Conservation (phyloP, 176 grass and related monocot genomes). For the Oryza meridionalis region DNA sequence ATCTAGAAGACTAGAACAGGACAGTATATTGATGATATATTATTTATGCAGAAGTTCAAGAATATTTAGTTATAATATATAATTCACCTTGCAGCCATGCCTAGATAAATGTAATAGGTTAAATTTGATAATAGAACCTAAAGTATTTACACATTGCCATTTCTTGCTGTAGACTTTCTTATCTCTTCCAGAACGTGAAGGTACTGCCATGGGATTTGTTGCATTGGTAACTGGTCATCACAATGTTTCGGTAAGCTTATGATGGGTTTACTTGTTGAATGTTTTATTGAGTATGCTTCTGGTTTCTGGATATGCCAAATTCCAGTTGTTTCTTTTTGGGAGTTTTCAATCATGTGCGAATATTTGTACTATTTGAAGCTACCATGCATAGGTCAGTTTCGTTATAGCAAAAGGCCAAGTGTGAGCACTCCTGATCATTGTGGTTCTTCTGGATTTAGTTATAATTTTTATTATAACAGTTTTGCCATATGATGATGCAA, state of each 20-base stretch:
- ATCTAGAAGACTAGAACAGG: conserved; percentile 9
- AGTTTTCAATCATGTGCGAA: background rate
- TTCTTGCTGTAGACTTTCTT: conserved; percentile 65
- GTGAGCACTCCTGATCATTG: conserved; percentile 5
- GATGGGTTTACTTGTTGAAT: conserved; percentile 26
- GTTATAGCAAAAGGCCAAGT: background rate
- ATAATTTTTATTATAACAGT: conserved; percentile 14
- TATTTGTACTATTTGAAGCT: conserved; percentile 3
- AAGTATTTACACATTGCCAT: conserved; percentile 15
- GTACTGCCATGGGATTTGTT: conserved; percentile 65
- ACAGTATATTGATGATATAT: background rate
- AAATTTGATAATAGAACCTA: background rate
- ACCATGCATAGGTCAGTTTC: background rate
- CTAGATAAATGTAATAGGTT: conserved; percentile 13
- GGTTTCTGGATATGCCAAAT: conserved; percentile 1
- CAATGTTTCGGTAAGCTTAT: conserved; percentile 55
- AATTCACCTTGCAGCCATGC: conserved; percentile 18
- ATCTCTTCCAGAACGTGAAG: conserved; percentile 68
- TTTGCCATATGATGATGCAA: conserved; percentile 5
- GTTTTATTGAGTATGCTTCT: conserved; percentile 14
- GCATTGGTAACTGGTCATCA: conserved; percentile 63
- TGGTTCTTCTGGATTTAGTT: conserved; percentile 1
- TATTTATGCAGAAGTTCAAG: conserved; percentile 15
- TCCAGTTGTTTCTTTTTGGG: background rate
- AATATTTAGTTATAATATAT: conserved; percentile 9